These are phyloP conservation scores for Hippophae rhamnoides DNA, from an alignment of 306 rosid species.

Conservation along the genomic window DNA sequence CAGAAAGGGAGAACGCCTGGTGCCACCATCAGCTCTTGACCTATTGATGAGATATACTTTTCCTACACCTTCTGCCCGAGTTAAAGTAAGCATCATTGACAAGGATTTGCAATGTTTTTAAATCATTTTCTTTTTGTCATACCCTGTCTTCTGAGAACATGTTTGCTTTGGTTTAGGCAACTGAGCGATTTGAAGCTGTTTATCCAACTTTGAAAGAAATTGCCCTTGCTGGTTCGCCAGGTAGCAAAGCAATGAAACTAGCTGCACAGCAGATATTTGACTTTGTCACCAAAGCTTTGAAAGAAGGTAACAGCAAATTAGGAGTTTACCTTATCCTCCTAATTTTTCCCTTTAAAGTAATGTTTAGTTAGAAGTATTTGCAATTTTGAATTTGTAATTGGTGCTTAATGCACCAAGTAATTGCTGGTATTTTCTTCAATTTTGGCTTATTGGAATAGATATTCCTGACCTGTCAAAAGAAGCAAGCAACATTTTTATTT, in stretches of 20 bases:
- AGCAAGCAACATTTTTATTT: constrained; percentile 47
- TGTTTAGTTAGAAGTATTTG: background rate
- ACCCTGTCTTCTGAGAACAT: background rate
- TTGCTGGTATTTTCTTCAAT: background rate
- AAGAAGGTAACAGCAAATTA: constrained; percentile 45
- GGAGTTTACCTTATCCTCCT: background rate
- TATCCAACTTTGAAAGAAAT: constrained; percentile 70
- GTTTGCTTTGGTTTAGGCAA: constrained; percentile 46
- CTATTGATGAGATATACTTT: constrained; percentile 54
- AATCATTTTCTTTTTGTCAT: constrained; percentile 5
- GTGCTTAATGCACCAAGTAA: constrained; percentile 10
- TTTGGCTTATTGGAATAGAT: constrained; percentile 24
- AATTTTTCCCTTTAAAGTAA: background rate
- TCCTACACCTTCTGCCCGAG: constrained; percentile 58
- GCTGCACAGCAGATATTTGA: constrained; percentile 56
- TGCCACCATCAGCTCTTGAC: constrained; percentile 70
- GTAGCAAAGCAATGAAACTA: constrained; percentile 83
- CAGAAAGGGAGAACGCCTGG: constrained; percentile 74
- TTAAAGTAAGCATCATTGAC: constrained; percentile 41
- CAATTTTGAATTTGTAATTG: background rate
- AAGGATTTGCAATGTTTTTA: constrained; percentile 4
- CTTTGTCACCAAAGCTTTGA: constrained; percentile 50
- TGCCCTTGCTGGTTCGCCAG: constrained; percentile 72
- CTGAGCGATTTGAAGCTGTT: constrained; percentile 79
- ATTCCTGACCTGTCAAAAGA: constrained; percentile 53